Base-by-base conservation (phyloP, 805 yeast species). In the Ogataea angusta region DNA sequence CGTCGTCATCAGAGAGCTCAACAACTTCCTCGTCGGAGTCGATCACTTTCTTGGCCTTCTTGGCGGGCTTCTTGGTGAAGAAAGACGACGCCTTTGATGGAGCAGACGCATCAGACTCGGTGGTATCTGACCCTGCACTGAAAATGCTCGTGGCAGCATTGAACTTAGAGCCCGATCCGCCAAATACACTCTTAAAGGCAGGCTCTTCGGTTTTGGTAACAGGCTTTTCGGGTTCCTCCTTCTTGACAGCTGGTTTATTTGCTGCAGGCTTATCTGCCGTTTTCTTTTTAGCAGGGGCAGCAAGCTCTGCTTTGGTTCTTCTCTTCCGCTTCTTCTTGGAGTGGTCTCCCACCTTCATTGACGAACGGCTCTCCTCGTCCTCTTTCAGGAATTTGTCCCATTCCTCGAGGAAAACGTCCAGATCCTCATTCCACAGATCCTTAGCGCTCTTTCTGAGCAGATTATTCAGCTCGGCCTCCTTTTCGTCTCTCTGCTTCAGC, bases 381-480 rank as follows among this genome's bases (percentile, higher is more conserved):
- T 71, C 76, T 22, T 68, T 70, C 56, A 87, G 64, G 60, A 86
- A 89, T 42, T 72, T 66, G 2, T 80, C 73, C 82, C 91, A 93
- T 9, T 73, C 73, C 7, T 51, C 68, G 44, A 76, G 56, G 61
- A 93, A 91, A 0, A 66, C 81, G 42, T 88, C 95, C 50, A 93
- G 70, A 60, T 93, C 99, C 32, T 63, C 72, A 44, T 68, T 74
- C 99, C 99, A 93, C 41, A 93, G 67, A 60, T 90, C 97, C 60
- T 86, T 87, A 12, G 96, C 89, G 10, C 85, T 69, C 55, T 78
- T 70, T 40, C 75, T 72, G 51, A 89, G 72, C 51, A 93, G 69
- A 1, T 56, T 59, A 32, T 78, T 82, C 52, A 91, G 72, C 57
- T 86, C 95, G 10, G 62, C 68, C 58, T 88, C 91, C 54, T 81